Evolutionary conservation across 139 green algal species (phyloP).

Genomic region (Haematococcus lacustris): DNA sequence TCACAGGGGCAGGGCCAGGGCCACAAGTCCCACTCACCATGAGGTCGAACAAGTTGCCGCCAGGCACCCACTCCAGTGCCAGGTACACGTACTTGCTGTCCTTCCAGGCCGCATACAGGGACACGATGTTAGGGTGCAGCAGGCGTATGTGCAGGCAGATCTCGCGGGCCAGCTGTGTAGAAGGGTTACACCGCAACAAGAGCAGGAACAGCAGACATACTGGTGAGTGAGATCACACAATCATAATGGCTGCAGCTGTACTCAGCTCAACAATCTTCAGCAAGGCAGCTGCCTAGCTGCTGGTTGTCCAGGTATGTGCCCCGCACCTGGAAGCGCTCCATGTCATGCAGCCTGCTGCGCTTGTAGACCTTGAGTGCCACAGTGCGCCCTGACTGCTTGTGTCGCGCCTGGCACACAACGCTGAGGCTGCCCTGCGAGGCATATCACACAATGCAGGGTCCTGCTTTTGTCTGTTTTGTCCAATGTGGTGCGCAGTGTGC

Average conservation of each 20-base stretch:
- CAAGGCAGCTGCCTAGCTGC: no score
- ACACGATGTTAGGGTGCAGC: constrained; percentile 35
- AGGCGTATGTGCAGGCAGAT: constrained; percentile 49
- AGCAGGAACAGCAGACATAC: no score
- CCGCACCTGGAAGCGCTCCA: constrained; percentile 42
- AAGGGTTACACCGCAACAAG: no score
- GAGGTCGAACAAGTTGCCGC: constrained; percentile 38
- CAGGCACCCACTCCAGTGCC: constrained; percentile 36
- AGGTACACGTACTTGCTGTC: constrained; percentile 44
- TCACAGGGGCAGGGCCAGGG: no score
- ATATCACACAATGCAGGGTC: no score
- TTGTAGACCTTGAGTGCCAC: constrained; percentile 51
- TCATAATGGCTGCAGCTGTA: no score
- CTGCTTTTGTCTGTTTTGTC: no score
- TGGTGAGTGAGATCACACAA: no score
- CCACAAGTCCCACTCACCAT: no score
- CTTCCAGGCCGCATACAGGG: constrained; percentile 42
- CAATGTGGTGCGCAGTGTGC: no score
- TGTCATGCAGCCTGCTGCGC: constrained; percentile 28
- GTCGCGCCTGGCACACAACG: constrained; percentile 33
- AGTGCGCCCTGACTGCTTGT: constrained; percentile 19
- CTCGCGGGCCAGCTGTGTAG: constrained; percentile 36
- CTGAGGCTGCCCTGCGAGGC: constrained; percentile 35
- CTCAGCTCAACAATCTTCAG: no score
- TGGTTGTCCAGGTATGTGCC: no score